Base-by-base conservation (phyloP, 1,284 basidiomycete genomes). In the Microstroma glucosiphilum region DNA sequence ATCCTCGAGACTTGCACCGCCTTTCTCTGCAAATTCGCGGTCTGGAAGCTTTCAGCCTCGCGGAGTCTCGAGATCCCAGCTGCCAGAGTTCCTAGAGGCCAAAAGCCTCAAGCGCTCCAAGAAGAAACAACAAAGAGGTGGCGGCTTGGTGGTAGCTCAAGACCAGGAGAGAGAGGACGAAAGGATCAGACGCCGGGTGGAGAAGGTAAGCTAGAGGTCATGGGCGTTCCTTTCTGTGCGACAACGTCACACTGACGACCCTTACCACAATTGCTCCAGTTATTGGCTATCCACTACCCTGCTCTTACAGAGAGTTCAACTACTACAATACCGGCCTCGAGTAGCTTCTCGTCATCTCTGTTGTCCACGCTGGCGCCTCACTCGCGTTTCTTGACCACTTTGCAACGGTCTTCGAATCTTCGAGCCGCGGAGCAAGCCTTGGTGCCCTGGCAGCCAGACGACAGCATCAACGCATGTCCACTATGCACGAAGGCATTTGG, bases 391-490 rank as follows among this genome's bases (percentile, higher is more conserved):
- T 25, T 54, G 13, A 23, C 51, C 51, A 54, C 51, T 17, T 13
- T 54, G 51, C 51, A 25, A 13, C 15, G 13, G 26, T 19, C 51
- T 25, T 54, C 51, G 15, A 13, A 21, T 19, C 51, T 54, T 17
- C 64, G 75, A 11, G 65, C 66, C 13, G 68, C 71, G 1, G 94
- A 98, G 79, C 92, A 96, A 80, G 83, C 84, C 40, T 93, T 98
- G 70, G 92, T 96, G 2, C 91, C 92, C 13, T 98, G 94, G 94
- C 87, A 96, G 78, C 87, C 89, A 43, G 94, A 96, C 75, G 82
- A 84, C 0, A 78, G 83, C 11, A 89, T 87, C 0, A 85, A 85
- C 40, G 86, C 86, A 60, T 97, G 93, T 81, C 88, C 89, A 1
- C 82, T 93, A 66, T 98, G 94, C 85, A 80, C 81, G 25, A 54